These are phyloP conservation scores for Tausonia pullulans DNA, from an alignment of 1,284 basidiomycete genomes.

Conservation along the genomic window DNA sequence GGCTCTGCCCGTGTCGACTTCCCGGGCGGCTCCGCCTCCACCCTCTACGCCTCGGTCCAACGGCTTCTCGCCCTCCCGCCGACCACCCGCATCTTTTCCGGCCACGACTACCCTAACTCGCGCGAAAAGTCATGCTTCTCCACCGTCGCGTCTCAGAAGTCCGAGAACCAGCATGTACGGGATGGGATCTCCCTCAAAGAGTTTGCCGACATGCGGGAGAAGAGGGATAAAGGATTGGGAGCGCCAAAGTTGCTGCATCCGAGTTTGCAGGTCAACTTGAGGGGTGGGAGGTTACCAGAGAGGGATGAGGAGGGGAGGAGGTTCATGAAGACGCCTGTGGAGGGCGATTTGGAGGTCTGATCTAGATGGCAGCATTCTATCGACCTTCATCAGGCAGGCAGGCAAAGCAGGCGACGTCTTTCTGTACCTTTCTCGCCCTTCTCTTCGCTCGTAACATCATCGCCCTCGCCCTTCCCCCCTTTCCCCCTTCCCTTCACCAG, in stretches of 20 bases:
- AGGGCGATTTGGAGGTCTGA: neutral
- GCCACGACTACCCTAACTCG: slow-evolving; percentile 20
- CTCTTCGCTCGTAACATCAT: no score
- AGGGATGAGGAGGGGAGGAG: slow-evolving; percentile 17
- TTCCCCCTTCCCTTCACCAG: no score
- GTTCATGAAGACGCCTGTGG: slow-evolving; percentile 1
- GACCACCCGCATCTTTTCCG: slow-evolving; percentile 23
- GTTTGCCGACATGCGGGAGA: slow-evolving; percentile 23
- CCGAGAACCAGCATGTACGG: slow-evolving; percentile 23
- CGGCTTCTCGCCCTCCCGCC: slow-evolving; percentile 23
- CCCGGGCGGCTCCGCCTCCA: slow-evolving; percentile 23
- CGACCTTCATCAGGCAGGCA: no score
- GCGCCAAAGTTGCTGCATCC: slow-evolving; percentile 24
- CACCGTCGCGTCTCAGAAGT: slow-evolving; percentile 24
- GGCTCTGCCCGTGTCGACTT: slow-evolving; percentile 28
- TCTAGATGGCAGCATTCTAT: no score
- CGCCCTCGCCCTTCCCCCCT: no score
- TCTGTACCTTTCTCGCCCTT: no score
- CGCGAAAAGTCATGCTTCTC: slow-evolving; percentile 22
- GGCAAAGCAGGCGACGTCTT: no score
- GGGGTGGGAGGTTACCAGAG: slow-evolving; percentile 22
- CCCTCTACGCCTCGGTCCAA: slow-evolving; percentile 21
- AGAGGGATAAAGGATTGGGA: slow-evolving; percentile 21
- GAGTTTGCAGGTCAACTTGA: slow-evolving; percentile 26
- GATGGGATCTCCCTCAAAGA: slow-evolving; percentile 17